phyloP scores from a whole-genome alignment of 176 grass and related monocot genomes.

The Oryza glaberrima region DNA sequence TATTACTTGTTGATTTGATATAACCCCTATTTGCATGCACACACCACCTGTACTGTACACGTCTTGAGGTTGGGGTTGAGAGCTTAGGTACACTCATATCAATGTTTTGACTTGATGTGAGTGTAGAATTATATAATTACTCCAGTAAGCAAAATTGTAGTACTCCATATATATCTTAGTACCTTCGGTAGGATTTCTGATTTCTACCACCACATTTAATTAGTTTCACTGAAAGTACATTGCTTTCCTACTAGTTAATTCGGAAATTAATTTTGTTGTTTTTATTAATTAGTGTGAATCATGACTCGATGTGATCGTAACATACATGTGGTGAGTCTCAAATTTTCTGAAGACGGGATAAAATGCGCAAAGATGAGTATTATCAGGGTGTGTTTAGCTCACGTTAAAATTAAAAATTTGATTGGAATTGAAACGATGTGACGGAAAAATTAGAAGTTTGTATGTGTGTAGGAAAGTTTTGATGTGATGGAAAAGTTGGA shows the following conservation, averaged over 20 bases:
- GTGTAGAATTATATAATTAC: slow-evolving; percentile 22
- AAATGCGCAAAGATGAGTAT: no score
- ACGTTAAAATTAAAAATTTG: no score
- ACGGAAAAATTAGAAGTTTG: no score
- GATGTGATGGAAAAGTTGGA: no score
- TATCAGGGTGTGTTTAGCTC: no score
- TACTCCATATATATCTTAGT: not conserved
- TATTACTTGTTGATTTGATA: slow-evolving; percentile 43
- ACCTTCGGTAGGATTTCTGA: not conserved
- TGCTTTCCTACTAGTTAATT: not conserved
- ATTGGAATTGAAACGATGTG: no score
- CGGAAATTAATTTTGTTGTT: no score
- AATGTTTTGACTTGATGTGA: slow-evolving; percentile 51
- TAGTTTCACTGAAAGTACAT: not conserved
- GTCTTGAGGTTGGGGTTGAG: slow-evolving; percentile 39
- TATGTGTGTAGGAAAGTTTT: no score
- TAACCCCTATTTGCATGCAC: slow-evolving; percentile 39
- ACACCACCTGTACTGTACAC: slow-evolving; percentile 14
- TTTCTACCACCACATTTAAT: not conserved
- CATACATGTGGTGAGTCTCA: no score
- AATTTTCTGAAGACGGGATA: no score
- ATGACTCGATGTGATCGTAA: no score
- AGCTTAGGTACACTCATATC: slow-evolving; percentile 40
- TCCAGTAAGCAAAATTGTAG: not conserved
- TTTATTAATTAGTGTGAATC: no score